Conservation (phyloP, 1,284 basidiomycete genomes). For the Phlebopus sp. region DNA sequence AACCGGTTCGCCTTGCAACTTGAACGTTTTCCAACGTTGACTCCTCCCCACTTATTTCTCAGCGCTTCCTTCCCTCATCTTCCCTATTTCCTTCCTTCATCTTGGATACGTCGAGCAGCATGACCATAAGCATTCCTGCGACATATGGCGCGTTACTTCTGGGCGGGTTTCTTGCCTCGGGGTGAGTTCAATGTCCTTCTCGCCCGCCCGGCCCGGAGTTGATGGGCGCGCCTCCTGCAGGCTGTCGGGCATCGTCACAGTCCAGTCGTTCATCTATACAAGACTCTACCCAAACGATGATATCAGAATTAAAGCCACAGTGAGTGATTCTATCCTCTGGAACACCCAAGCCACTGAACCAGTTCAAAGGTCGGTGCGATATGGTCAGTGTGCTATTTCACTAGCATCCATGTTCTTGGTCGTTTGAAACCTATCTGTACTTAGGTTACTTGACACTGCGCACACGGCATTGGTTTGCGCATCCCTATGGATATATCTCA, state of each 20-base stretch:
- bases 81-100: conserved; percentile 6
- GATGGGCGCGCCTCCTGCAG: conserved; percentile 21
- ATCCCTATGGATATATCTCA: conserved; percentile 32
- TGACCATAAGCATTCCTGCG: conserved; percentile 7
- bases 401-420: not conserved
- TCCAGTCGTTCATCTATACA: conserved; percentile 43
- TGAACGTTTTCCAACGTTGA: not conserved
- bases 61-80: not conserved
- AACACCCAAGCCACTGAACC: not conserved
- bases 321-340: conserved; percentile 23
- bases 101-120: not conserved
- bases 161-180: conserved; percentile 42
- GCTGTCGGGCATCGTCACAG: conserved; percentile 42
- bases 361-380: conserved; percentile 24
- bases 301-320: conserved; percentile 33
- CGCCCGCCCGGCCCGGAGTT: not conserved
- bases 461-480: conserved; percentile 29
- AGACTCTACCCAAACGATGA: conserved; percentile 40
- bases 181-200: conserved; percentile 16
- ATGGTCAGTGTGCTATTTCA: conserved; percentile 16
- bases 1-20: too few species aligned
- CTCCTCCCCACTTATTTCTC: not conserved
- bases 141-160: conserved; percentile 45
- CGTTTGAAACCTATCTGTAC: not conserved
- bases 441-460: conserved; percentile 23